Conservation (phyloP, 768 basidiomycete species). For the Boletellus sp. region DNA sequence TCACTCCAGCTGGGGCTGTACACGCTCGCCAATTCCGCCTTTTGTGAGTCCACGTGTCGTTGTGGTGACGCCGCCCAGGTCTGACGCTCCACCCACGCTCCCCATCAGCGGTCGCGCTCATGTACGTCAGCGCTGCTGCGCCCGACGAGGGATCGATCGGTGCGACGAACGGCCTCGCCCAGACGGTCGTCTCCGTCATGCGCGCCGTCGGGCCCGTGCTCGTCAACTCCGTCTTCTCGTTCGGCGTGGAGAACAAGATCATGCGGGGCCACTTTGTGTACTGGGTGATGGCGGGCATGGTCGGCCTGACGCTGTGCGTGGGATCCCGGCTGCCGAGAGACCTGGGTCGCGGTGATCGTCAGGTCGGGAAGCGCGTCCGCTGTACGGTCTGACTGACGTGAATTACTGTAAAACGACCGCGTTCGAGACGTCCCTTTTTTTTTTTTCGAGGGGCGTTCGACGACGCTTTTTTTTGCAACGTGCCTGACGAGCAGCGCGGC, state of each 20-base stretch:
- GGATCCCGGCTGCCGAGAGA: slow-evolving; percentile 33
- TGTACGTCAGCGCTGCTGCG: slow-evolving; percentile 60
- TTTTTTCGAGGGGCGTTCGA: too few relatives aligned
- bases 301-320: slow-evolving; percentile 26
- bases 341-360: too few relatives aligned
- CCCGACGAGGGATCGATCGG: slow-evolving; percentile 67
- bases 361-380: too few relatives aligned
- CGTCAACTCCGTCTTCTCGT: slow-evolving; percentile 27
- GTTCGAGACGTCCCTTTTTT: too few relatives aligned
- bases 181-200: slow-evolving; percentile 26
- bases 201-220: slow-evolving; percentile 27
- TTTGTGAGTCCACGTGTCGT: slow-evolving; percentile 42
- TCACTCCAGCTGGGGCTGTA: slow-evolving; percentile 46
- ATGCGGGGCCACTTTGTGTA: slow-evolving; percentile 60
- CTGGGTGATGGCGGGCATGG: slow-evolving; percentile 31
- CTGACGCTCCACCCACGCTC: background rate
- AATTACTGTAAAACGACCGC: too few relatives aligned
- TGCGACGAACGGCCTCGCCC: slow-evolving; percentile 60
- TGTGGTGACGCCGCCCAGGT: background rate
- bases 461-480: too few relatives aligned
- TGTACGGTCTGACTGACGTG: too few relatives aligned
- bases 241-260: slow-evolving; percentile 33
- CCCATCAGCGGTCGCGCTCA: slow-evolving; percentile 61
- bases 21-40: slow-evolving; percentile 46
- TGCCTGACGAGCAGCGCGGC: too few relatives aligned